These are phyloP conservation scores for Eleusine coracana DNA, from an alignment of 176 grass and related monocot genomes.

Conservation along the genomic window DNA sequence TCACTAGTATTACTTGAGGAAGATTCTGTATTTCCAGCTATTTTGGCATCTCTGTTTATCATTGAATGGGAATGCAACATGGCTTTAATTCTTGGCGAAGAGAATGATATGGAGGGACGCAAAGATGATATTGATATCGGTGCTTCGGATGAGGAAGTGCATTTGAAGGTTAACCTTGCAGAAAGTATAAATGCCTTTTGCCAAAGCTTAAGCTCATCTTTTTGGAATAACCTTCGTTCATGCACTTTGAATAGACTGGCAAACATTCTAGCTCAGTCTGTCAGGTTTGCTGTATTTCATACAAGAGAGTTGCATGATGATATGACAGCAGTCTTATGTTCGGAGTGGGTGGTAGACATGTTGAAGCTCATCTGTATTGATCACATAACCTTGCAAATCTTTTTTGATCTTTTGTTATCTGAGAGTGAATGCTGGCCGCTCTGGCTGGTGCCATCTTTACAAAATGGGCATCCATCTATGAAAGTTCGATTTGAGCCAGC, in stretches of 20 bases:
- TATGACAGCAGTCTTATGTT: slow-evolving; percentile 54
- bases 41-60: slow-evolving; percentile 77
- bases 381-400: slow-evolving; percentile 59
- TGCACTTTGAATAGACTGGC: slow-evolving; percentile 55
- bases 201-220: slow-evolving; percentile 57
- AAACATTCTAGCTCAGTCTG: slow-evolving; percentile 71
- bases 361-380: slow-evolving; percentile 59
- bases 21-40: slow-evolving; percentile 57
- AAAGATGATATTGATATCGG: slow-evolving; percentile 30
- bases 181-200: slow-evolving; percentile 59
- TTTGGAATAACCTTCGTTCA: slow-evolving; percentile 62
- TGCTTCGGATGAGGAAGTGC: slow-evolving; percentile 37
- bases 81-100: slow-evolving; percentile 43
- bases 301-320: slow-evolving; percentile 44
- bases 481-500: slow-evolving; percentile 31
- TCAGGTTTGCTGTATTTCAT: slow-evolving; percentile 77
- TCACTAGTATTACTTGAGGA: slow-evolving; percentile 51
- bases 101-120: slow-evolving; percentile 38
- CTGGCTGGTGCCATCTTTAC: slow-evolving; percentile 64
- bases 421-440: slow-evolving; percentile 81
- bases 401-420: slow-evolving; percentile 68
- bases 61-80: slow-evolving; percentile 84
- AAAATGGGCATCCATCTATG: slow-evolving; percentile 38
- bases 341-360: slow-evolving; percentile 72
- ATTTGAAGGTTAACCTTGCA: slow-evolving; percentile 58